phyloP scores from a whole-genome alignment of 108 stramenopile genomes.

The Cyclotella cryptica region DNA sequence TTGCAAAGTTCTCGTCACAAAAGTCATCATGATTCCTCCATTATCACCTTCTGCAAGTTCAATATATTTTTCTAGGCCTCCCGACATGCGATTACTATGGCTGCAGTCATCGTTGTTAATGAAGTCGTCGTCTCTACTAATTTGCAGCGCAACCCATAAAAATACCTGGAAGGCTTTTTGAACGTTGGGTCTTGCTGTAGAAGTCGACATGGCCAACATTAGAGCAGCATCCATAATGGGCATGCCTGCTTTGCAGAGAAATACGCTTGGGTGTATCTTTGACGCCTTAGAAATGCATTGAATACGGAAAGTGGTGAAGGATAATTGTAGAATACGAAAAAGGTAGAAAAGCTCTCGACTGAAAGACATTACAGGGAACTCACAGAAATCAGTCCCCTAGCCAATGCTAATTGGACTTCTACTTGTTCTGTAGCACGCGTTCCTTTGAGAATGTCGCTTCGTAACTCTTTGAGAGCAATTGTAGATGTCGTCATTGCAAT shows the following conservation, averaged over 20 bases:
- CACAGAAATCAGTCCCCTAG: slow-evolving; percentile 47
- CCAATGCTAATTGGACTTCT: slow-evolving; percentile 56
- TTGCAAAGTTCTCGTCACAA: slow-evolving; percentile 49
- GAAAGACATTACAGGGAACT: neutral
- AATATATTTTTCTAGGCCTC: slow-evolving; percentile 58
- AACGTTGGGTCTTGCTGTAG: slow-evolving; percentile 41
- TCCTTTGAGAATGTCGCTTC: slow-evolving; percentile 54
- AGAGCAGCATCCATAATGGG: slow-evolving; percentile 64
- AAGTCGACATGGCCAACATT: slow-evolving; percentile 55
- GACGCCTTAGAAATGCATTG: slow-evolving; percentile 10
- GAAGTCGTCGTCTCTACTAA: slow-evolving; percentile 20
- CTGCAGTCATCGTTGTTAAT: slow-evolving; percentile 12
- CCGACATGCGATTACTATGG: slow-evolving; percentile 27
- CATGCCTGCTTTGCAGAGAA: slow-evolving; percentile 57
- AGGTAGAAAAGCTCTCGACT: no score
- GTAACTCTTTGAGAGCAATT: slow-evolving; percentile 48
- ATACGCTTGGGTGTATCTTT: slow-evolving; percentile 42
- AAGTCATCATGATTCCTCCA: slow-evolving; percentile 64
- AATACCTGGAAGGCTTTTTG: slow-evolving; percentile 57
- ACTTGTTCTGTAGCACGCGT: slow-evolving; percentile 56
- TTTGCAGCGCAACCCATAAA: slow-evolving; percentile 58
- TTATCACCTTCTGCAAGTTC: slow-evolving; percentile 60
- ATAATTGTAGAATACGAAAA: neutral
- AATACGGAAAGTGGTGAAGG: neutral
- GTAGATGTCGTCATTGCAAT: slow-evolving; percentile 21